A percentile compares a stretch with the other conserved stretches of the same genome.
Evolutionary conservation across 2,329 filamentous ascomycete species (phyloP).

Genomic region (Pseudogymnoascus sp.): DNA sequence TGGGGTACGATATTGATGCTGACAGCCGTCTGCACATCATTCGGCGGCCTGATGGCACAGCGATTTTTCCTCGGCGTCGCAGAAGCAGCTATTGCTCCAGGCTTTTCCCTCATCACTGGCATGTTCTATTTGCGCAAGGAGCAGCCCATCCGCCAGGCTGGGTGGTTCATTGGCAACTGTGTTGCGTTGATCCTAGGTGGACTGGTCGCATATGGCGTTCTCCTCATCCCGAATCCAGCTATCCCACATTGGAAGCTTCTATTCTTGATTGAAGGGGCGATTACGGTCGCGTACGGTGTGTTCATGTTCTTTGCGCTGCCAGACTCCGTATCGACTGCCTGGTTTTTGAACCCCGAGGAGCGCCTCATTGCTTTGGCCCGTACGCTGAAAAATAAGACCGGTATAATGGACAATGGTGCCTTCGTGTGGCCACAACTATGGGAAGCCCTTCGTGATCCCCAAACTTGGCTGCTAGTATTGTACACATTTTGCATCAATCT

Average conservation of each 20-base stretch:
- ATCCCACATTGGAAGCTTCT: slow-evolving; percentile 21
- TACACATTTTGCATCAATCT: slow-evolving; percentile 28
- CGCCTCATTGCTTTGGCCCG: slow-evolving; percentile 30
- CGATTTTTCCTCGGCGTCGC: slow-evolving; percentile 26
- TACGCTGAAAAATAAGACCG: slow-evolving; percentile 22
- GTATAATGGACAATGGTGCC: slow-evolving; percentile 13
- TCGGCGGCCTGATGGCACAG: slow-evolving; percentile 17
- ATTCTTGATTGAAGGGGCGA: slow-evolving; percentile 23
- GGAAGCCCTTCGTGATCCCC: slow-evolving; percentile 32
- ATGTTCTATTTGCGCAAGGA: slow-evolving; percentile 32
- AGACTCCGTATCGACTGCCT: slow-evolving; percentile 40
- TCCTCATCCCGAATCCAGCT: slow-evolving; percentile 14
- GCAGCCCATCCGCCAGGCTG: slow-evolving; percentile 28
- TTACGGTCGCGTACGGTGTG: slow-evolving; percentile 26
- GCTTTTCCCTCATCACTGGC: slow-evolving; percentile 29
- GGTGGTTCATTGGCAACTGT: slow-evolving; percentile 24
- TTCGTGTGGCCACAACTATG: slow-evolving; percentile 34
- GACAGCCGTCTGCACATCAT: slow-evolving; percentile 17
- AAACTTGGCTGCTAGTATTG: slow-evolving; percentile 25
- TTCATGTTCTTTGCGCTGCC: slow-evolving; percentile 41
- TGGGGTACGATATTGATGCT: slow-evolving; percentile 17
- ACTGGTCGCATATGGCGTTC: slow-evolving; percentile 7
- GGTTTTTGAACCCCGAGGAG: slow-evolving; percentile 34
- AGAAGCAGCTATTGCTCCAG: slow-evolving; percentile 27
- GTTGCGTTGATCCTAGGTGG: slow-evolving; percentile 18